Conservation (phyloP, 768 basidiomycete species). For the Termitomyces sp. region DNA sequence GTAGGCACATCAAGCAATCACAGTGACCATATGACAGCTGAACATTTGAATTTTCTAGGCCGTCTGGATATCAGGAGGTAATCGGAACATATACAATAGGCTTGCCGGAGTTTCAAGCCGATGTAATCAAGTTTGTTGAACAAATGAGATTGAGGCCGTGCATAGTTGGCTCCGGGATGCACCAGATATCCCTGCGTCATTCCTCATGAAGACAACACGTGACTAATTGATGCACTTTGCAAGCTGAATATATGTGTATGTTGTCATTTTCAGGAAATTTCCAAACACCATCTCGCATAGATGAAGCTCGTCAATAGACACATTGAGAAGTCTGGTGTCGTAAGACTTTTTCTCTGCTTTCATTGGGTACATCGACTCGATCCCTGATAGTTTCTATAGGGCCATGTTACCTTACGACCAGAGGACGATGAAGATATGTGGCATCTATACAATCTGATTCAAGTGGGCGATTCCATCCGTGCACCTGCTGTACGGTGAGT, state of each 20-base stretch:
- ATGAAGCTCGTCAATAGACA: conserved; percentile 87
- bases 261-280: too few species aligned
- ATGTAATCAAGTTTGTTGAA: background rate
- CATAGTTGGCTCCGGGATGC: background rate
- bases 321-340: conserved; percentile 80
- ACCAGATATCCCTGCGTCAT: background rate
- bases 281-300: conserved; percentile 5
- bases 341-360: conserved; percentile 28
- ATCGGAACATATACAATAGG: background rate
- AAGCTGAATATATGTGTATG: too few species aligned
- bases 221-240: background rate
- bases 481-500: conserved; percentile 78
- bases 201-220: background rate
- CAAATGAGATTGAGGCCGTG: background rate
- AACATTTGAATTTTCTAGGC: background rate
- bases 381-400: conserved; percentile 44
- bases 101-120: background rate
- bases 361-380: conserved; percentile 17
- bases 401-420: conserved; percentile 89
- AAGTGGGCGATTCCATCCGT: conserved; percentile 80
- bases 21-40: background rate
- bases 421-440: conserved; percentile 99
- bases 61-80: too few species aligned
- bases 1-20: background rate
- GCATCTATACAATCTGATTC: conserved; percentile 97